Evolutionary conservation across 2,329 filamentous ascomycete genomes (phyloP), one percentile per base, ranked within the genome.

Genomic region (Venturia effusa): DNA sequence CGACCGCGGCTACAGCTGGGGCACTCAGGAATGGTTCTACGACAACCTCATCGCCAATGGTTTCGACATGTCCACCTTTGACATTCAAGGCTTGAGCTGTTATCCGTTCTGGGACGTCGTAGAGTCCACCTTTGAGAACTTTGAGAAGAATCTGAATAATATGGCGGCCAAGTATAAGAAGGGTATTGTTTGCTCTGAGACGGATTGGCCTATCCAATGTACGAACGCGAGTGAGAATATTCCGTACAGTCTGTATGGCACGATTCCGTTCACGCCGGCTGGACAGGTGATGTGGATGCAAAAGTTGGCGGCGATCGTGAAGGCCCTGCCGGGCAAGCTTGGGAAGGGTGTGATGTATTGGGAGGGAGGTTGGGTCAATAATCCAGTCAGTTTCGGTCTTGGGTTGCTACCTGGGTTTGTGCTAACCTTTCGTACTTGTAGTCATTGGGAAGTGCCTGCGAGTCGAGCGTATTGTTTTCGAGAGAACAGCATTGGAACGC

Each of bases 1-100:
- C 3, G 87, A 90, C 72, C 87, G 89, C 69, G 88, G 88, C n/a
- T 91, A 87, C 55, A 81, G 87, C 67, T 88, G 83, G 84, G 77
- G 74, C 3, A 81, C 82, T 2, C 87, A 90, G 71, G 75, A 87
- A 66, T 86, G 80, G 76, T 89, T 83, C 73, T 90, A 89, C 74
- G 80, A 80, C 30, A 77, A 76, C 2, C 80, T 87, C 0, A 76
- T 88, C 0, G 77, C 71, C 8, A 74, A 76, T 30, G 85, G 82
- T 1, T 77, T 77, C 0, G 76, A 87, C 3, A 70, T 72, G 3
- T 68, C 76, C 0, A 74, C 76, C 5, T 89, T 86, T 65, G 88
- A 91, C 71, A 80, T 87, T 67, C 88, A 90, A 76, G 88, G 86
- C 7, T 83, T 91, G 0, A 87, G 83, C 0, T 90, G 86, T 75